A percentile compares a stretch with the other conserved stretches of the same genome.
phyloP scores from a whole-genome alignment of 768 basidiomycete genomes.

The Phaffia tasmanica region DNA sequence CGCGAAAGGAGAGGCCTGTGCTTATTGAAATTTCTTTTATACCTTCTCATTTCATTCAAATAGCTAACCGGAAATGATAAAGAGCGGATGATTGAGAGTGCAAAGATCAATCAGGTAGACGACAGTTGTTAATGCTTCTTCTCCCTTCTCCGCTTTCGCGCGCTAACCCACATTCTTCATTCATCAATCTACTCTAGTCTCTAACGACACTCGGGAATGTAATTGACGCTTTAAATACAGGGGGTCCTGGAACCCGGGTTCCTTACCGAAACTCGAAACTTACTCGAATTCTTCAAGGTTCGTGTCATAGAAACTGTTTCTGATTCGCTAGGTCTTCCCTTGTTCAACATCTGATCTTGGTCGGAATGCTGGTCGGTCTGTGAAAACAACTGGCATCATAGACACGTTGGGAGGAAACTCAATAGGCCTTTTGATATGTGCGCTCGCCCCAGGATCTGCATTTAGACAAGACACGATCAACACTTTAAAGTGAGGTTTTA shows the following conservation, averaged over 20 bases:
- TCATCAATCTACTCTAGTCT: conserved; percentile 37
- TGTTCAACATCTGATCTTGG: neutral
- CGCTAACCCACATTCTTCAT: neutral
- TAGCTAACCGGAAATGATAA: conserved; percentile 67
- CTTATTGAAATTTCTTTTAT: too few species aligned
- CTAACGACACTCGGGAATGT: conserved; percentile 72
- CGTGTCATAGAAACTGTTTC: neutral
- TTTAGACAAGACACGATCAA: conserved; percentile 80
- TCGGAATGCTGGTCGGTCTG: too few species aligned
- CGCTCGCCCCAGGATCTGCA: conserved; percentile 68
- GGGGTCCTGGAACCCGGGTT: conserved; percentile 45
- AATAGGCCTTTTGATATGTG: conserved; percentile 70
- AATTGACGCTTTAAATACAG: conserved; percentile 24
- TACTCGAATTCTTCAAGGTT: conserved; percentile 66
- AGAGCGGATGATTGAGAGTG: conserved; percentile 73
- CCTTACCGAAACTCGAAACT: conserved; percentile 85
- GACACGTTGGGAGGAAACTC: conserved; percentile 76
- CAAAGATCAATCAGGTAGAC: conserved; percentile 70
- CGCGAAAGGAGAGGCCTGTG: neutral
- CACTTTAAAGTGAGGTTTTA: conserved; percentile 51
- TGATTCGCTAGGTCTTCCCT: neutral
- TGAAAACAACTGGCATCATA: conserved; percentile 1
- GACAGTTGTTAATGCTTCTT: too few species aligned
- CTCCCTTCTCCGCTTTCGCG: neutral
- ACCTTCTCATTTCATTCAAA: conserved; percentile 1